These are phyloP conservation scores for Claviceps quebecensis DNA, from an alignment of 2,329 filamentous ascomycete genomes.

Conservation along the genomic window DNA sequence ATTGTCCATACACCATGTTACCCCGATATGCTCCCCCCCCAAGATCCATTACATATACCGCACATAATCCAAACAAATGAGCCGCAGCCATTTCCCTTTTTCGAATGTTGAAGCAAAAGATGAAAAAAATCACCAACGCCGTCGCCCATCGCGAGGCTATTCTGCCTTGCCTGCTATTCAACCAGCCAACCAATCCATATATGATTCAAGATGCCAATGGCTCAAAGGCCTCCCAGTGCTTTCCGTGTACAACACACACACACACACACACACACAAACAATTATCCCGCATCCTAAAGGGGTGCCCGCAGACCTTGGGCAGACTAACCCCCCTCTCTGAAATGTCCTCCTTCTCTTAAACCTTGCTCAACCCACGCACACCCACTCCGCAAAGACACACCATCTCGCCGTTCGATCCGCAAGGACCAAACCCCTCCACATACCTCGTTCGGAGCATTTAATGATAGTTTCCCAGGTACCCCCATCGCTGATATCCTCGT, in stretches of 20 bases:
- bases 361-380: slow-evolving; percentile 33
- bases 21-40: neutral
- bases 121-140: neutral
- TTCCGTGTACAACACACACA: too few species aligned
- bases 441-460: slow-evolving; percentile 70
- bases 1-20: slow-evolving; percentile 2
- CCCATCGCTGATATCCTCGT: slow-evolving; percentile 51
- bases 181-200: too few species aligned
- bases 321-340: too few species aligned
- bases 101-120: too few species aligned
- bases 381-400: slow-evolving; percentile 90
- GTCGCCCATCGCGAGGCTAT: neutral
- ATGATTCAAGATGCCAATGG: too few species aligned
- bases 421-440: slow-evolving; percentile 69
- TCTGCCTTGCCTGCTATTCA: too few species aligned
- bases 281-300: too few species aligned
- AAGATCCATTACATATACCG: neutral
- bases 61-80: neutral
- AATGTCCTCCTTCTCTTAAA: slow-evolving; percentile 8
- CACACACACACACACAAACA: too few species aligned
- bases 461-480: slow-evolving; percentile 82
- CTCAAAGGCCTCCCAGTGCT: too few species aligned
- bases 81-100: too few species aligned
- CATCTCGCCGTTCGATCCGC: slow-evolving; percentile 73
- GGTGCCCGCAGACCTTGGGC: too few species aligned